phyloP scores from a whole-genome alignment of 768 basidiomycete species.

The Tylopilus cervinicoccineus region DNA sequence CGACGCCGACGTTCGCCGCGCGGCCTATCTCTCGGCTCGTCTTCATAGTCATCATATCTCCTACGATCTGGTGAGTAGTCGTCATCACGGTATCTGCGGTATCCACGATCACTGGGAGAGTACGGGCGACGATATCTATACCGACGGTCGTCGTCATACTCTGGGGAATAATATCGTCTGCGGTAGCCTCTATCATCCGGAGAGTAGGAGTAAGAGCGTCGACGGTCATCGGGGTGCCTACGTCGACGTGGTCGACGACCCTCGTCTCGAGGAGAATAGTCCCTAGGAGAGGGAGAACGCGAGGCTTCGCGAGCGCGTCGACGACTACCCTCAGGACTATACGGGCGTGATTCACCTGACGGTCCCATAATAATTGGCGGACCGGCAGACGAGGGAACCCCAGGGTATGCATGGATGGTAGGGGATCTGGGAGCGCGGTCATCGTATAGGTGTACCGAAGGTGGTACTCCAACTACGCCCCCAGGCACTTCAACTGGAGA shows the following conservation, averaged over 20 bases:
- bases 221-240: conserved; percentile 5
- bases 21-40: conserved; percentile 6
- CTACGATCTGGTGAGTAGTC: conserved; percentile 13
- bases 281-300: conserved; percentile 8
- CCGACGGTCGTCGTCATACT: conserved; percentile 13
- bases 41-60: not conserved
- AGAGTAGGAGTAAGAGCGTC: conserved; percentile 24
- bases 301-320: not conserved
- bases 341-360: conserved; percentile 11
- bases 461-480: conserved; percentile 15
- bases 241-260: not conserved
- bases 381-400: not conserved
- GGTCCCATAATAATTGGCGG: conserved; percentile 6
- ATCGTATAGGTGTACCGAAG: conserved; percentile 7
- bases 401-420: conserved; percentile 22
- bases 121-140: conserved; percentile 10
- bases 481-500: conserved; percentile 21
- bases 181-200: conserved; percentile 9
- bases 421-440: conserved; percentile 20
- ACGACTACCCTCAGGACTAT: conserved; percentile 6
- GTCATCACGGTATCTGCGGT: conserved; percentile 6
- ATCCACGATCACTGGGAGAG: conserved; percentile 17
- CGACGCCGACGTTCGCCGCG: not conserved
- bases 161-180: conserved; percentile 9
- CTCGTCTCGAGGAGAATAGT: conserved; percentile 1